These are phyloP conservation scores for Vaccinium darrowii DNA, from an alignment of 148 eudicot species.

Conservation along the genomic window DNA sequence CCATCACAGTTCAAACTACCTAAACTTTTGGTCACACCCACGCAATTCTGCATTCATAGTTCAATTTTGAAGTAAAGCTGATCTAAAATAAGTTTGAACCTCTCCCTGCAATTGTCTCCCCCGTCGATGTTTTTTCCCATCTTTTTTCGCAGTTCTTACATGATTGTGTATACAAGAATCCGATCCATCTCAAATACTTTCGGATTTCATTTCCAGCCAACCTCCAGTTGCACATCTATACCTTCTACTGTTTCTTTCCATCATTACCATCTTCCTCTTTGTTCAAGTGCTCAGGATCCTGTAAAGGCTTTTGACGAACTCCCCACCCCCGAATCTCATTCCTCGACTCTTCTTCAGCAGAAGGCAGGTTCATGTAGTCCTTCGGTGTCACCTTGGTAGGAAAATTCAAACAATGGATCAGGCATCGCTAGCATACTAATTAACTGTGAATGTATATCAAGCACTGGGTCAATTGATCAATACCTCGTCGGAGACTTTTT, in stretches of 20 bases:
- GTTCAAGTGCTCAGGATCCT: conserved; percentile 38
- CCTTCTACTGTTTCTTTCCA: conserved; percentile 31
- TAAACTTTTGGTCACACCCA: background rate
- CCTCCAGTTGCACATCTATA: background rate
- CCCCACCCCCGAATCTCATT: conserved; percentile 56
- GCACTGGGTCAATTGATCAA: background rate
- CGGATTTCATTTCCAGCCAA: too few relatives aligned
- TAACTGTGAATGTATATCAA: background rate
- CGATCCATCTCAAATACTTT: background rate
- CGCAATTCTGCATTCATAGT: background rate
- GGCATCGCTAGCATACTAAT: background rate
- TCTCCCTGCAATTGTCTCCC: background rate
- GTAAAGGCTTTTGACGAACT: conserved; percentile 39
- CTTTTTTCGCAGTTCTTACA: too few relatives aligned
- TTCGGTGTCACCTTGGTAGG: conserved; percentile 31
- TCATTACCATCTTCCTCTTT: conserved; percentile 39
- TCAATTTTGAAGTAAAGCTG: background rate
- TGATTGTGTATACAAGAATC: background rate
- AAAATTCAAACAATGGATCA: conserved; percentile 15
- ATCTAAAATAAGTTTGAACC: background rate
- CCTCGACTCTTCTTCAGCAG: conserved; percentile 38
- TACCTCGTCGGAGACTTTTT: conserved; percentile 38
- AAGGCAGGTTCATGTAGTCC: conserved; percentile 47
- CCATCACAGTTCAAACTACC: background rate
- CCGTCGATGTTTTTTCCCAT: background rate